Evolutionary conservation across 2,329 filamentous ascomycete species (phyloP).

Genomic region (Boeremia lycopersici): DNA sequence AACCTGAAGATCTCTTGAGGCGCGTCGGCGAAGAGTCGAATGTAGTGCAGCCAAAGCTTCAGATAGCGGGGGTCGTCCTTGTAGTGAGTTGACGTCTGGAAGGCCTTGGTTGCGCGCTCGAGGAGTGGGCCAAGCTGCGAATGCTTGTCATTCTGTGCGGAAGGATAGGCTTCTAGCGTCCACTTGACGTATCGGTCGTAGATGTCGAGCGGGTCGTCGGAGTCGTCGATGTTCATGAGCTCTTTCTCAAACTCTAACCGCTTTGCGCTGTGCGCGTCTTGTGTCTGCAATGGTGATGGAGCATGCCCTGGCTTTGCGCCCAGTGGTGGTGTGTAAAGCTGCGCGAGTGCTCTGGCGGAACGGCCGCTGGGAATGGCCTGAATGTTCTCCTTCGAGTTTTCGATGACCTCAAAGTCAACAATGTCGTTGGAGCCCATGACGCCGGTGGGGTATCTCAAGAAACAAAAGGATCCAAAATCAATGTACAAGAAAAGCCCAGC

Average conservation of each 20-base stretch:
- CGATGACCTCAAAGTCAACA: conserved; percentile 84
- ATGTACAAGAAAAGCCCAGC: conserved; percentile 15
- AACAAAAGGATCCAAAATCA: conserved; percentile 20
- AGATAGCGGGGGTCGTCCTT: conserved; percentile 94
- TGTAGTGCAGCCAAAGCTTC: conserved; percentile 92
- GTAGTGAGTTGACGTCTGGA: conserved; percentile 84
- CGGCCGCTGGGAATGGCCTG: conserved; percentile 86
- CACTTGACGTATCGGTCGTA: conserved; percentile 97
- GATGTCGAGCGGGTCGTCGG: conserved; percentile 92
- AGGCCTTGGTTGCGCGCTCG: conserved; percentile 89
- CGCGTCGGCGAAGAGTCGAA: conserved; percentile 89
- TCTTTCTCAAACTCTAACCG: conserved; percentile 87
- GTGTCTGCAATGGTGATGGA: conserved; percentile 68
- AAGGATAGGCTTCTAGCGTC: conserved; percentile 94
- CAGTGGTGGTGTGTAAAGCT: conserved; percentile 72
- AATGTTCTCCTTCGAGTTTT: conserved; percentile 97
- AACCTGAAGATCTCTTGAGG: conserved; percentile 93
- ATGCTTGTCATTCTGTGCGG: conserved; percentile 86
- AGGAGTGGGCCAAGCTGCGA: conserved; percentile 89
- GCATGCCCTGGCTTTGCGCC: conserved; percentile 54
- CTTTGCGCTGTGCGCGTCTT: conserved; percentile 78
- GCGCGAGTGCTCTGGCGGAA: conserved; percentile 86
- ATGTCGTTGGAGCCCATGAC: conserved; percentile 55
- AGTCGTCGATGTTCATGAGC: conserved; percentile 76
- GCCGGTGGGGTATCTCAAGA: conserved; percentile 38